Evolutionary conservation across 2,329 filamentous ascomycete species (phyloP).

Genomic region (Rhinocladiella mackenziei): DNA sequence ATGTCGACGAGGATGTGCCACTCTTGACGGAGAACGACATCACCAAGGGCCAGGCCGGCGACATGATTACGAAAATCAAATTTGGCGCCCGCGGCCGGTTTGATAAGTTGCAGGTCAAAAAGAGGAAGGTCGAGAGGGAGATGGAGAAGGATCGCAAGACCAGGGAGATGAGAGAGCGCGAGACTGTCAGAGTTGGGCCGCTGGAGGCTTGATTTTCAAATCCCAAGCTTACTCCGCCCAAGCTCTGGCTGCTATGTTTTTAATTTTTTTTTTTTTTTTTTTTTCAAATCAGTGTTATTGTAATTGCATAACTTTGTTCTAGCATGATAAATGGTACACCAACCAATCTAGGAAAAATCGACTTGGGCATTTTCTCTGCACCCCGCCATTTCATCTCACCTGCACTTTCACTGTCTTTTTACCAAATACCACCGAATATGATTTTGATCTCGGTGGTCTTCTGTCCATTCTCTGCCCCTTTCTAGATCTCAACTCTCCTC

Average conservation of each 20-base stretch:
- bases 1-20: slow-evolving; percentile 29
- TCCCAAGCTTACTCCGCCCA: no score
- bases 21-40: slow-evolving; percentile 53
- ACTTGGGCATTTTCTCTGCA: not conserved
- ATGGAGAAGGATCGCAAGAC: slow-evolving; percentile 34
- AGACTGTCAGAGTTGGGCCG: slow-evolving; percentile 49
- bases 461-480: no score
- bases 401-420: no score
- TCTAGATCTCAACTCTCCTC: no score
- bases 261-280: slow-evolving; percentile 2
- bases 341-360: slow-evolving; percentile 5
- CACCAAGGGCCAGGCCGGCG: slow-evolving; percentile 74
- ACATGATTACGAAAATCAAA: slow-evolving; percentile 90
- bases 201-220: slow-evolving; percentile 30
- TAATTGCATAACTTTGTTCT: slow-evolving; percentile 19
- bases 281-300: slow-evolving; percentile 6
- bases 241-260: no score
- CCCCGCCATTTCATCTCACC: not conserved
- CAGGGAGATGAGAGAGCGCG: slow-evolving; percentile 34
- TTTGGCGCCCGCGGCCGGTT: slow-evolving; percentile 70
- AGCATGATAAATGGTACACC: slow-evolving; percentile 19
- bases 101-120: slow-evolving; percentile 51
- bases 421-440: no score
- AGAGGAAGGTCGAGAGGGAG: slow-evolving; percentile 43
- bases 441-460: no score